phyloP scores from a whole-genome alignment of 2,329 filamentous ascomycete species.

The Magnaporthiopsis poae region DNA sequence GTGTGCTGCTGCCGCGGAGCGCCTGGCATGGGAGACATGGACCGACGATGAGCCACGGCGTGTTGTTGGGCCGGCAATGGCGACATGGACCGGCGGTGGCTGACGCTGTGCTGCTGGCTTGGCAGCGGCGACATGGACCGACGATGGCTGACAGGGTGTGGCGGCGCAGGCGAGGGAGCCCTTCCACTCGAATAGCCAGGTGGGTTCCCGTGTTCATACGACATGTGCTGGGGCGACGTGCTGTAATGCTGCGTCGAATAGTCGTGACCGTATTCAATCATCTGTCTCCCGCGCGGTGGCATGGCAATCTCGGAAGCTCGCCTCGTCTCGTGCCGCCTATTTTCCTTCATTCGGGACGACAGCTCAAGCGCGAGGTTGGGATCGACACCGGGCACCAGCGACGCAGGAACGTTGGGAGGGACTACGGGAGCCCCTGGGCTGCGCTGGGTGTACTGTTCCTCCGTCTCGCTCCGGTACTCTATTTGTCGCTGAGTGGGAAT shows the following conservation, averaged over 20 bases:
- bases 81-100: neutral
- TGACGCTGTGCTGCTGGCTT: neutral
- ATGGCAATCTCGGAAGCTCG: slow-evolving; percentile 25
- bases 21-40: slow-evolving; percentile 32
- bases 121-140: neutral
- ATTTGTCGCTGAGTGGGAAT: slow-evolving; percentile 7
- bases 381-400: slow-evolving; percentile 53
- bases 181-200: neutral
- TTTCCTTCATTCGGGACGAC: slow-evolving; percentile 47
- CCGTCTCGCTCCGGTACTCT: slow-evolving; percentile 24
- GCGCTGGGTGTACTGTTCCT: slow-evolving; percentile 22
- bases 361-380: slow-evolving; percentile 45
- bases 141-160: neutral
- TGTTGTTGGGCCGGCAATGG: slow-evolving; percentile 5
- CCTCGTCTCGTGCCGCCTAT: slow-evolving; percentile 35
- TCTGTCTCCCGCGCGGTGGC: slow-evolving; percentile 32
- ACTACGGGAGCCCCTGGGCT: slow-evolving; percentile 29
- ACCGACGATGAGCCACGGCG: slow-evolving; percentile 26
- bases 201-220: neutral
- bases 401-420: slow-evolving; percentile 39
- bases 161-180: neutral
- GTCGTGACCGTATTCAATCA: slow-evolving; percentile 23
- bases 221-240: slow-evolving; percentile 21
- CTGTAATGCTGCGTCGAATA: slow-evolving; percentile 23
- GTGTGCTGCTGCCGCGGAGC: slow-evolving; percentile 35